These are phyloP conservation scores for Syncephalastrum racemosum DNA, from an alignment of 371 early-diverging fungal genomes.

Conservation along the genomic window DNA sequence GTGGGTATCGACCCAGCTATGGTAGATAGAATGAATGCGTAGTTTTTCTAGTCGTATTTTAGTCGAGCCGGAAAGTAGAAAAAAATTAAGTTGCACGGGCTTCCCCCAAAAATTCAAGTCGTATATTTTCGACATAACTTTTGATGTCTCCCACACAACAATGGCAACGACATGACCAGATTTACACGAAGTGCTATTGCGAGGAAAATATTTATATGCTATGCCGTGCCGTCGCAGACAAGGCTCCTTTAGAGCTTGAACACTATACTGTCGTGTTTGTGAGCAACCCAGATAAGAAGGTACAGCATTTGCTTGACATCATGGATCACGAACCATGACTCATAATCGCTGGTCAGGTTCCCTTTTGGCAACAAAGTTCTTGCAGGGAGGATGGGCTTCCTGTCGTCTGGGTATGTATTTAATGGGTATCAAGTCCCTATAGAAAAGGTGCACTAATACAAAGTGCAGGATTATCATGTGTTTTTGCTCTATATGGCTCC, in stretches of 20 bases:
- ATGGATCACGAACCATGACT: not conserved
- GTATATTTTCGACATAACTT: too few species aligned
- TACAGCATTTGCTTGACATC: constrained; percentile 2
- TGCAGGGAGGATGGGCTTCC: not conserved
- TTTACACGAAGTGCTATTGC: constrained; percentile 42
- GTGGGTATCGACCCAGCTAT: too few species aligned
- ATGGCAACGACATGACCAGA: constrained; percentile 13
- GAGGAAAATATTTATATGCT: constrained; percentile 48
- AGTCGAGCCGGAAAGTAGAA: too few species aligned
- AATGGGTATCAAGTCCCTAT: not conserved
- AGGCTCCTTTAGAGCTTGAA: constrained; percentile 14
- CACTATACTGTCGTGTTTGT: constrained; percentile 34
- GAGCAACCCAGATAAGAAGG: constrained; percentile 30
- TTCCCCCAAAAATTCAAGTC: too few species aligned
- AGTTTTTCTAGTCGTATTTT: too few species aligned
- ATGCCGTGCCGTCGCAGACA: constrained; percentile 25
- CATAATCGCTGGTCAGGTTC: constrained; percentile 1
- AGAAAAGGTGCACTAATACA: not conserved
- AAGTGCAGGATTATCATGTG: constrained; percentile 46
- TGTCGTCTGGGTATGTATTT: constrained; percentile 39
- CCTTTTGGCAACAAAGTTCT: constrained; percentile 15
- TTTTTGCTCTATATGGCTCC: constrained; percentile 19
- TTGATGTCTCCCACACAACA: too few species aligned
- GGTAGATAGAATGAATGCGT: too few species aligned
- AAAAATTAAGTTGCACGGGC: too few species aligned